Evolutionary conservation across 352 stramenopile genomes (phyloP).

Genomic region (Phytophthora macrochlamydospora): DNA sequence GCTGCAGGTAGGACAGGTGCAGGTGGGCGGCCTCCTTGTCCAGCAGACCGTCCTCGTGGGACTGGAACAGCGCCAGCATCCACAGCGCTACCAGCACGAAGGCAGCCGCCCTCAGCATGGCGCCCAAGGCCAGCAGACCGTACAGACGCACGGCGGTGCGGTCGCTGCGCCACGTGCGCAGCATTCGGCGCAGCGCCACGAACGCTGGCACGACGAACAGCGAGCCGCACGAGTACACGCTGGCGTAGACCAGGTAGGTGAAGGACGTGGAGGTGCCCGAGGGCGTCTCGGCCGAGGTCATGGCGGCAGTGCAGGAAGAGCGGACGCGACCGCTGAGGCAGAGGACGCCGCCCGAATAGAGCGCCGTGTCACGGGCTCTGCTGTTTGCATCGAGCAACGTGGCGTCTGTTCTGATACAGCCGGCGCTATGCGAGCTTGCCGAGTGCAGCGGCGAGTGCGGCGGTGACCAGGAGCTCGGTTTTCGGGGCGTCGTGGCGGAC

Average conservation of each 20-base stretch:
- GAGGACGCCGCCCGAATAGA: no score
- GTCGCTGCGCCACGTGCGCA: constrained; percentile 49
- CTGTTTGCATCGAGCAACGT: not conserved
- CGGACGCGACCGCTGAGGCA: not conserved
- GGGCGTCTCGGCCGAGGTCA: not conserved
- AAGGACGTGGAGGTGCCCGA: constrained; percentile 31
- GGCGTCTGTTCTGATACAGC: not conserved
- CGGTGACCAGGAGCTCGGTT: not conserved
- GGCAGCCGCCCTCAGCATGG: constrained; percentile 44
- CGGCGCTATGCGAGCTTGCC: not conserved
- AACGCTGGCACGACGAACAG: constrained; percentile 52
- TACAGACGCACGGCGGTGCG: constrained; percentile 62
- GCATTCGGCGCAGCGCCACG: constrained; percentile 40
- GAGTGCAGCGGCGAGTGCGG: constrained; percentile 8
- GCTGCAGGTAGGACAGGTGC: constrained; percentile 61
- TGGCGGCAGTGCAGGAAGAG: constrained; percentile 1
- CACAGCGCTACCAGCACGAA: constrained; percentile 59
- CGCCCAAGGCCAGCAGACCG: constrained; percentile 49
- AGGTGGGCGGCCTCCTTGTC: constrained; percentile 51
- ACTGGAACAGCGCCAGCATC: constrained; percentile 55
- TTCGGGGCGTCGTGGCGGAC: constrained; percentile 19
- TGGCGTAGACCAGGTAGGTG: constrained; percentile 55
- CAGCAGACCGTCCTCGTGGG: constrained; percentile 25
- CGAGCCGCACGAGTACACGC: constrained; percentile 54
- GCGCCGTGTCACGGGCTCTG: no score